Percentiles rank a stretch among this genome's conserved stretches.
phyloP scores from a whole-genome alignment of 208 protist species.

The Leishmania tropica region DNA sequence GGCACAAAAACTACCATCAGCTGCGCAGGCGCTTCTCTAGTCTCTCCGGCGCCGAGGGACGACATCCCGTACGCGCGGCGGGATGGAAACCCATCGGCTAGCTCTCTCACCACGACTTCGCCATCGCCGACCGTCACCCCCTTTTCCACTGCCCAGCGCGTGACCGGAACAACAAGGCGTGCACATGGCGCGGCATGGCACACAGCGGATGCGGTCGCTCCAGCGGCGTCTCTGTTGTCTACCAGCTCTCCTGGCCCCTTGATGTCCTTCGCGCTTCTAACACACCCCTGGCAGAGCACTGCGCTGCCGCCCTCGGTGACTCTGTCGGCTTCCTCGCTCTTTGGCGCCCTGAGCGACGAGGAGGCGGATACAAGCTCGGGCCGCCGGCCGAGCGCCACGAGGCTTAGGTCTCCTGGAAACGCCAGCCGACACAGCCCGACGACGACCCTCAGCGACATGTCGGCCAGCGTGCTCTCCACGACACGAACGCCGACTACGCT shows the following conservation, averaged over 20 bases:
- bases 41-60: too few species aligned
- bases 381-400: conserved; percentile 15
- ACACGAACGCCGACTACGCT: conserved; percentile 23
- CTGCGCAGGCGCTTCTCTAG: not conserved
- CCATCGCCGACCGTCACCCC: not conserved
- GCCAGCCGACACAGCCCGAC: conserved; percentile 21
- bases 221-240: not conserved
- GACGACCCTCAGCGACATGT: conserved; percentile 32
- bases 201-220: not conserved
- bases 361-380: conserved; percentile 5
- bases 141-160: not conserved
- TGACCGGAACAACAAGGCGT: not conserved
- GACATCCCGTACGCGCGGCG: not conserved
- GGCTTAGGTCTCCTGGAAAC: conserved; percentile 13
- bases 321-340: not conserved
- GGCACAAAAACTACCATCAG: not conserved
- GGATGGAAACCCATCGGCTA: not conserved
- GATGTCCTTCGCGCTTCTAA: conserved; percentile 19
- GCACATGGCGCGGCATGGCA: not conserved
- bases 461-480: conserved; percentile 28
- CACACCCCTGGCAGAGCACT: conserved; percentile 1
- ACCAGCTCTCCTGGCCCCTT: conserved; percentile 3
- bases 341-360: not conserved
- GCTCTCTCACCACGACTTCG: not conserved
- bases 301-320: conserved; percentile 6